Percentiles rank a stretch among this genome's conserved stretches.
Conservation (phyloP, 1,284 basidiomycete genomes). For the Wolfiporia cocos region DNA sequence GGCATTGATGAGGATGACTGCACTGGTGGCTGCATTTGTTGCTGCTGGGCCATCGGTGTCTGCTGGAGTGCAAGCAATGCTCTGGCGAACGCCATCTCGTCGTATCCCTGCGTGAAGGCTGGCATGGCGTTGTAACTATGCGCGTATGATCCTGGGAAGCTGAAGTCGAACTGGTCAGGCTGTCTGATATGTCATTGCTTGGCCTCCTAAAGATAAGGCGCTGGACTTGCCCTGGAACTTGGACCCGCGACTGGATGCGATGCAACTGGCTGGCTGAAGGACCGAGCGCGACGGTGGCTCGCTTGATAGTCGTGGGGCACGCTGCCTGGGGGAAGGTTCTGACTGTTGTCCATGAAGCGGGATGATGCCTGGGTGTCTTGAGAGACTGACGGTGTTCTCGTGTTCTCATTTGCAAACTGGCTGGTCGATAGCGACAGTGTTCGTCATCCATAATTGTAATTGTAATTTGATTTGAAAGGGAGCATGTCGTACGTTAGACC, state of each 20-base stretch:
- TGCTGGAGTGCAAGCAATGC: conserved; percentile 22
- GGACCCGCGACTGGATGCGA: conserved; percentile 15
- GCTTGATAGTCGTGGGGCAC: conserved; percentile 1
- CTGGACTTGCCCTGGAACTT: conserved; percentile 18
- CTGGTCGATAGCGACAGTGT: conserved; percentile 13
- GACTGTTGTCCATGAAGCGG: conserved; percentile 5
- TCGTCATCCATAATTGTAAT: conserved; percentile 11
- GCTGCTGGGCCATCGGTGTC: conserved; percentile 12
- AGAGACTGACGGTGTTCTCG: not conserved
- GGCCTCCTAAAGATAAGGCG: not conserved
- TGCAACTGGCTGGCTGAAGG: conserved; percentile 16
- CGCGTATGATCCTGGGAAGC: conserved; percentile 3
- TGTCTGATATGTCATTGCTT: conserved; percentile 2
- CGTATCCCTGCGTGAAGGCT: conserved; percentile 15
- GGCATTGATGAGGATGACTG: conserved; percentile 6
- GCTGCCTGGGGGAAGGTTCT: conserved; percentile 3
- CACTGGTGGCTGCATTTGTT: conserved; percentile 6
- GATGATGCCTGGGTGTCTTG: conserved; percentile 1
- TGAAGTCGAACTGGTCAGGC: conserved; percentile 15
- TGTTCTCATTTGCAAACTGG: conserved; percentile 9
- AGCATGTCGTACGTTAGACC: conserved; percentile 1
- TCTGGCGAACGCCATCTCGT: conserved; percentile 21
- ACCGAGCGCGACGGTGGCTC: conserved; percentile 14
- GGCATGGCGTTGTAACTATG: conserved; percentile 5
- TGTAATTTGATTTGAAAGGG: conserved; percentile 5